phyloP scores from a whole-genome alignment of 192 early-diverging fungal genomes.

The Gryganskiella cystojenkinii region DNA sequence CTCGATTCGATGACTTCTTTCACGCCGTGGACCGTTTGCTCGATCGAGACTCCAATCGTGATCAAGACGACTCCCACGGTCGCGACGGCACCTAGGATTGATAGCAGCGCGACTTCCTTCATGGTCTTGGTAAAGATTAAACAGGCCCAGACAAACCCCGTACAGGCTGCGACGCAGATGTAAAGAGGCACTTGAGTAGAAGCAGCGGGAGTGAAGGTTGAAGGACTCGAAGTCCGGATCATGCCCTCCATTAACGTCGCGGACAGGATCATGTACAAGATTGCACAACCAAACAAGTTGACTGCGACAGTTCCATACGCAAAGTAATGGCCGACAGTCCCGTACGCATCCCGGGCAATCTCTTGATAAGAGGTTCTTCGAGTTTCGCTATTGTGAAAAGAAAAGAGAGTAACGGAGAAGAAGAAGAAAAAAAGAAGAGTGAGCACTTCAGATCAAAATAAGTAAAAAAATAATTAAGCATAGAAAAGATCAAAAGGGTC shows the following conservation, averaged over 20 bases:
- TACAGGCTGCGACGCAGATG: conserved; percentile 67
- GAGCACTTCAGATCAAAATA: neutral
- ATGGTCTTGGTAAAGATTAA: conserved; percentile 77
- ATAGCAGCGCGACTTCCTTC: conserved; percentile 77
- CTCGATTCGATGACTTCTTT: neutral
- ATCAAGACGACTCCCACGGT: conserved; percentile 76
- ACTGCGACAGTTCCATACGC: conserved; percentile 71
- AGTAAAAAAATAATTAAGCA: neutral
- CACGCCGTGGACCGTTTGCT: conserved; percentile 29
- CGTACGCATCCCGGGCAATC: conserved; percentile 76
- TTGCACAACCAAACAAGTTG: conserved; percentile 72
- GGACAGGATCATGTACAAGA: conserved; percentile 76
- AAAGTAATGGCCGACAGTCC: conserved; percentile 59
- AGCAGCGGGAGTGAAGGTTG: too few relatives aligned
- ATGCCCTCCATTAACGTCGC: conserved; percentile 74
- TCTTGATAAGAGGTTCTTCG: conserved; percentile 69
- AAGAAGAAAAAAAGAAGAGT: too few relatives aligned
- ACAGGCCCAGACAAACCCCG: conserved; percentile 69
- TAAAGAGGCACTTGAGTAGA: conserved; percentile 52
- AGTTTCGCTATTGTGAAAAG: conserved; percentile 25
- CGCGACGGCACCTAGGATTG: conserved; percentile 74
- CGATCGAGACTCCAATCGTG: conserved; percentile 62
- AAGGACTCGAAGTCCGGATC: conserved; percentile 54
- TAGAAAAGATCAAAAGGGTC: conserved; percentile 1
- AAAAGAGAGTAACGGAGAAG: too few relatives aligned